phyloP scores from a whole-genome alignment of 129 eudicot species.

The Silybum marianum region DNA sequence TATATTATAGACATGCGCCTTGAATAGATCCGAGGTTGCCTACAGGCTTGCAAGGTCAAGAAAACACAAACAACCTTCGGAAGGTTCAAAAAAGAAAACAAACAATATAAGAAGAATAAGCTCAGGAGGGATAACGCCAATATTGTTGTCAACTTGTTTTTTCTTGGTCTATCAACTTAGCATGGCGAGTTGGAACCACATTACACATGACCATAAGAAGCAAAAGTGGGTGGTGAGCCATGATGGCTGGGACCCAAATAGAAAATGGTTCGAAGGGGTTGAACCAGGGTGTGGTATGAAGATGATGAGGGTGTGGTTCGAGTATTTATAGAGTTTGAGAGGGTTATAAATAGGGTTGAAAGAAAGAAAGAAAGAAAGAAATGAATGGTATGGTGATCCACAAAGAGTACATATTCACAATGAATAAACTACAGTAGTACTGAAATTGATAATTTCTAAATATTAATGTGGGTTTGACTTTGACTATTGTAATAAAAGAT shows the following conservation, averaged over 20 bases:
- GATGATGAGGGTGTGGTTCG: slow-evolving; percentile 19
- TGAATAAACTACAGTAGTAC: slow-evolving; percentile 23
- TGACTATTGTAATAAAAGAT: slow-evolving; percentile 33
- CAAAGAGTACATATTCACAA: slow-evolving; percentile 15
- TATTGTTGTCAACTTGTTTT: slow-evolving; percentile 4
- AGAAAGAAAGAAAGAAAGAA: slow-evolving; percentile 2
- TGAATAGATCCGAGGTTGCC: not conserved
- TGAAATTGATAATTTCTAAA: slow-evolving; percentile 21
- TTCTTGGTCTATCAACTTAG: slow-evolving; percentile 5
- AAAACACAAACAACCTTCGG: slow-evolving; percentile 24
- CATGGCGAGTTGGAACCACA: slow-evolving; percentile 8
- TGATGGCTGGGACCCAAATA: slow-evolving; percentile 35
- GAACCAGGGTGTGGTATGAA: slow-evolving; percentile 22
- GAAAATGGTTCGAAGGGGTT: slow-evolving; percentile 29
- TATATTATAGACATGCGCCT: not conserved
- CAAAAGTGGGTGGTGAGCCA: slow-evolving; percentile 20
- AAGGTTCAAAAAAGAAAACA: slow-evolving; percentile 10
- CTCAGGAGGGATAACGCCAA: slow-evolving; percentile 73
- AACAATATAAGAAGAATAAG: slow-evolving; percentile 49
- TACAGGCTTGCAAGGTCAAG: slow-evolving; percentile 86
- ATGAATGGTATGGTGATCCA: not conserved
- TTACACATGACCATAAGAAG: slow-evolving; percentile 25
- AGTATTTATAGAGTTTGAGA: slow-evolving; percentile 36
- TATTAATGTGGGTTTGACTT: slow-evolving; percentile 41
- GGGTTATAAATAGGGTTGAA: slow-evolving; percentile 10